phyloP scores from a whole-genome alignment of 495 filamentous ascomycete species.

The Tetracladium marchalianum region DNA sequence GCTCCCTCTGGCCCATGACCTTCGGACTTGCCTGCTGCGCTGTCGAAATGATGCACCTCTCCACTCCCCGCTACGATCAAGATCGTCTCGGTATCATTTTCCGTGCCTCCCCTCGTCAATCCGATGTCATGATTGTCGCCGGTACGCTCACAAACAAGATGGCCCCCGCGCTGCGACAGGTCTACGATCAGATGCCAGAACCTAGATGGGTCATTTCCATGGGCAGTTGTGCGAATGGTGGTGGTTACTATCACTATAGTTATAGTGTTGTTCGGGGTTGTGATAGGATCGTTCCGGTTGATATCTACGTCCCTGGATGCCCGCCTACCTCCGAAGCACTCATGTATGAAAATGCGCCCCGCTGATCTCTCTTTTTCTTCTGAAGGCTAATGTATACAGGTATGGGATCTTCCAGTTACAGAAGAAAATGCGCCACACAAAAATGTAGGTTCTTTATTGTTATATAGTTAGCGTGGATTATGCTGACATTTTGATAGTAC shows the following conservation, averaged over 20 bases:
- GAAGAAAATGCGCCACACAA: constrained; percentile 55
- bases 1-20: constrained; percentile 94
- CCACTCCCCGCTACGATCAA: constrained; percentile 91
- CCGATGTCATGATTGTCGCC: constrained; percentile 96
- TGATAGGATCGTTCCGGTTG: constrained; percentile 83
- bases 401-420: constrained; percentile 10
- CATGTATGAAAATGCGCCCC: constrained; percentile 70
- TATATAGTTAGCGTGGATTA: neutral
- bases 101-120: constrained; percentile 88
- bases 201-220: constrained; percentile 88
- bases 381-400: too few species aligned
- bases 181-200: constrained; percentile 98
- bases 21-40: constrained; percentile 96
- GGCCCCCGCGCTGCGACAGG: constrained; percentile 87
- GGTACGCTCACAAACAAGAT: constrained; percentile 97
- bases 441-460: constrained; percentile 35
- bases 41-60: constrained; percentile 98
- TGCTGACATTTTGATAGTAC: constrained; percentile 24
- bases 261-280: constrained; percentile 83
- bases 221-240: constrained; percentile 87
- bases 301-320: constrained; percentile 89
- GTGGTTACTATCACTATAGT: constrained; percentile 91
- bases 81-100: constrained; percentile 96
- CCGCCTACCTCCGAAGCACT: constrained; percentile 82
- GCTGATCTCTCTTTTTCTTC: too few species aligned